Percentiles rank a stretch among this genome's conserved stretches.
Conservation (phyloP, 257 asterid species). For the Capsicum baccatum region DNA sequence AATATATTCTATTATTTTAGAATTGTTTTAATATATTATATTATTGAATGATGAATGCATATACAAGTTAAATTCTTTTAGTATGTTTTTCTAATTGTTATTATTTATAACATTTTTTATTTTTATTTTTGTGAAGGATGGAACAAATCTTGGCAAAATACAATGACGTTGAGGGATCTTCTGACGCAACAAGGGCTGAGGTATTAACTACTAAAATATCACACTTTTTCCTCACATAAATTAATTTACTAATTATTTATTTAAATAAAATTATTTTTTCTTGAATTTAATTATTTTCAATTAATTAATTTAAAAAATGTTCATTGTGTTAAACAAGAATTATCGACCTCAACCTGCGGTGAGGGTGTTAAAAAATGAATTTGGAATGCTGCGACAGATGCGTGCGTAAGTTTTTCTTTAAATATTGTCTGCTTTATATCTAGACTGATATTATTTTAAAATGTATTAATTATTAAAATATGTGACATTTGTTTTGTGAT, state of each 20-base stretch:
- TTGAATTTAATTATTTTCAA: too few relatives aligned
- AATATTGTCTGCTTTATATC: not conserved
- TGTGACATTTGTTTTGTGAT: not conserved
- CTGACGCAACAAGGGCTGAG: conserved; percentile 42
- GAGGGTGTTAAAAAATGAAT: conserved; percentile 53
- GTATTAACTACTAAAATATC: conserved; percentile 33
- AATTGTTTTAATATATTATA: too few relatives aligned
- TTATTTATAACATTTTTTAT: not conserved
- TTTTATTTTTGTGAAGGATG: conserved; percentile 53
- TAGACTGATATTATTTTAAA: not conserved
- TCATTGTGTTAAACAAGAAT: conserved; percentile 33
- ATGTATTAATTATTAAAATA: too few relatives aligned
- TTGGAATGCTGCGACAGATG: conserved; percentile 51
- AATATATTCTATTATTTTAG: too few relatives aligned
- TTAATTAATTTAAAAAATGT: not conserved
- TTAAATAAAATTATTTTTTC: not conserved
- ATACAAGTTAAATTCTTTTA: not conserved
- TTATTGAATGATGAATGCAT: too few relatives aligned
- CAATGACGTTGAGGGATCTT: conserved; percentile 34
- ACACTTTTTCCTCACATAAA: not conserved
- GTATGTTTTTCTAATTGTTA: not conserved
- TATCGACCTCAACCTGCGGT: conserved; percentile 49
- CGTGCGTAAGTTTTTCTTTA: conserved; percentile 44
- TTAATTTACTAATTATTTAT: not conserved
- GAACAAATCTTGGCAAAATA: conserved; percentile 63